Base-by-base conservation (phyloP, 2,329 filamentous ascomycete genomes). In the Ophiocordyceps camponoti-floridani region DNA sequence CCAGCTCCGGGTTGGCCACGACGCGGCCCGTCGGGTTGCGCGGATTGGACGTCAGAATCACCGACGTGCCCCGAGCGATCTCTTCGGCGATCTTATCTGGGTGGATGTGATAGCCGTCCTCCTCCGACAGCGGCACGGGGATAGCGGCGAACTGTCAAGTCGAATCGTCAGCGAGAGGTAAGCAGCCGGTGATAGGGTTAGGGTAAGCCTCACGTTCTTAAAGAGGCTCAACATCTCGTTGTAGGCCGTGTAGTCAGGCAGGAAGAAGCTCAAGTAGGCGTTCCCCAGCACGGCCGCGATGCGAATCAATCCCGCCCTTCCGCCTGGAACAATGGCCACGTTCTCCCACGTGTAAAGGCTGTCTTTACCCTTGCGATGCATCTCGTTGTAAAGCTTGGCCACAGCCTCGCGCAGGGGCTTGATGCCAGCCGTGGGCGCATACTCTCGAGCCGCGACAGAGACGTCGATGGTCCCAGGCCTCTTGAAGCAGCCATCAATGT, bases 311-410 rank as follows among this genome's bases (percentile, higher is more conserved):
- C 89, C 89, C 31, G 89, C 89, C 54, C 89, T 78, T 37, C 89
- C 89, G 61, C 88, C 88, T 41, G 89, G 89, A 4, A 96, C 89
- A 59, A 96, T 94, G 60, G 84, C 88, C 16, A 95, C 89, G 61
- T 96, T 96, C 69, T 96, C 89, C 83, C 85, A 95, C 6, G 84
- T 93, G 62, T 96, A 96, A 65, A 93, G 73, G 62, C 82, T 89
- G 11, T 78, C 72, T 67, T 91, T 93, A 57, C 83, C 86, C 65
- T 89, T 67, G 51, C 89, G 79, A 57, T 95, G 89, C 62, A 89
- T 84, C 61, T 82, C 82, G 57, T 96, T 96, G 73, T 96, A 96
- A 49, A 96, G 73, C 47, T 79, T 78, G 47, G 89, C 89, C 41
- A 96, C 87, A 16, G 89, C 89, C 57, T 86, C 83, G 53, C 89